Percentiles rank a stretch among this genome's conserved stretches.
Conservation (phyloP, 257 asterid species). For the Solanum rostratum region DNA sequence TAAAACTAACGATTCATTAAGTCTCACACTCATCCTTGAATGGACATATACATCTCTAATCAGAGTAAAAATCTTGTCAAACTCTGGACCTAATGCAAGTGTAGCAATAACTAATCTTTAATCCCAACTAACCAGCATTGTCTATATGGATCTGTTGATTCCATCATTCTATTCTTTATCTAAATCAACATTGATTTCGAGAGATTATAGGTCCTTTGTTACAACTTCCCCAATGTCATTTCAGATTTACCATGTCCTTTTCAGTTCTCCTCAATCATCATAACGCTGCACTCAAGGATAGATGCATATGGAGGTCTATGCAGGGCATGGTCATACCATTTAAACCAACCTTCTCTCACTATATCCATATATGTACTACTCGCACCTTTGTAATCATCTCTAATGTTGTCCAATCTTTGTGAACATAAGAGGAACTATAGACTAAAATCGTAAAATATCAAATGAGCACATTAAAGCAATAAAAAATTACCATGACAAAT, state of each 20-base stretch:
- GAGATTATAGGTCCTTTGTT: neutral
- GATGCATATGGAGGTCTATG: neutral
- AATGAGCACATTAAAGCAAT: neutral
- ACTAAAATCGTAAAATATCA: neutral
- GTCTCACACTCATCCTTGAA: neutral
- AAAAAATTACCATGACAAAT: constrained; percentile 65
- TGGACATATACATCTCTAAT: neutral
- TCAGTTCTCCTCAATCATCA: neutral
- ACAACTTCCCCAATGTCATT: neutral
- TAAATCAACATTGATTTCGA: neutral
- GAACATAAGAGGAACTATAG: neutral
- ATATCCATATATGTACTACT: neutral
- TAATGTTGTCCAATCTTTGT: neutral
- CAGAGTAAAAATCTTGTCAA: neutral
- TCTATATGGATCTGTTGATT: neutral
- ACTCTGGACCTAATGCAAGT: neutral
- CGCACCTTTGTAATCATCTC: neutral
- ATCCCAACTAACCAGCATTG: neutral
- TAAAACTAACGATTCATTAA: neutral
- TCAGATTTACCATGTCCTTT: neutral
- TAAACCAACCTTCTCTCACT: neutral
- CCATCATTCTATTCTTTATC: neutral
- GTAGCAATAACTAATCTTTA: neutral
- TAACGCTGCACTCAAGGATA: neutral
- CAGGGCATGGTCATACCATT: neutral